Percentiles rank a stretch among this genome's conserved stretches.
Evolutionary conservation across 2,329 filamentous ascomycete species (phyloP).

Genomic region (Kalmusia sp.): DNA sequence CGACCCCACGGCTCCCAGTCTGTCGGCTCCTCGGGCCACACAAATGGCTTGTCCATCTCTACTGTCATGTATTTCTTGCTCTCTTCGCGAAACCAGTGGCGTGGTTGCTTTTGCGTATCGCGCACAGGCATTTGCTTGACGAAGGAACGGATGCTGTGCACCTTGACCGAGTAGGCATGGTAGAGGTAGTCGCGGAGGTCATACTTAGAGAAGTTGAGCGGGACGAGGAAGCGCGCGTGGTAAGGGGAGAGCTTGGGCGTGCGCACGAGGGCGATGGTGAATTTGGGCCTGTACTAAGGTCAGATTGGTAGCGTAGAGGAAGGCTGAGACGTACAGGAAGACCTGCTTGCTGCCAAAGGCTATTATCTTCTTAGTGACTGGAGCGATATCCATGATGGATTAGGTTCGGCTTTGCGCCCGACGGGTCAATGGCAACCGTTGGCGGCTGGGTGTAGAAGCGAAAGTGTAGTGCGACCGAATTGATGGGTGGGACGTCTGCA

Average conservation of each 20-base stretch:
- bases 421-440: not conserved
- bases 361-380: slow-evolving; percentile 42
- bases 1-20: slow-evolving; percentile 56
- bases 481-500: not conserved
- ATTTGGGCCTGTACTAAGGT: slow-evolving; percentile 70
- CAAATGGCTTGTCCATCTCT: slow-evolving; percentile 85
- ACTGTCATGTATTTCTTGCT: slow-evolving; percentile 93
- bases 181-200: slow-evolving; percentile 95
- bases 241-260: slow-evolving; percentile 75
- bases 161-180: slow-evolving; percentile 80
- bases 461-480: not conserved
- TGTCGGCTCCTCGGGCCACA: slow-evolving; percentile 77
- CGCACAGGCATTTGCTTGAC: slow-evolving; percentile 73
- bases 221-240: slow-evolving; percentile 89
- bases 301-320: slow-evolving; percentile 12
- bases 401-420: not conserved
- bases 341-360: slow-evolving; percentile 54
- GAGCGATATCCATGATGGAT: slow-evolving; percentile 35
- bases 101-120: slow-evolving; percentile 56
- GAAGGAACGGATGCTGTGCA: slow-evolving; percentile 75
- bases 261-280: slow-evolving; percentile 79
- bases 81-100: slow-evolving; percentile 72
- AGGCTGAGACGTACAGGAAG: slow-evolving; percentile 50
- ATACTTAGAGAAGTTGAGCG: slow-evolving; percentile 92
- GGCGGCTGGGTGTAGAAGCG: not conserved